Evolutionary conservation across 495 filamentous ascomycete species (phyloP).

Genomic region (Penicillium chermesinum): DNA sequence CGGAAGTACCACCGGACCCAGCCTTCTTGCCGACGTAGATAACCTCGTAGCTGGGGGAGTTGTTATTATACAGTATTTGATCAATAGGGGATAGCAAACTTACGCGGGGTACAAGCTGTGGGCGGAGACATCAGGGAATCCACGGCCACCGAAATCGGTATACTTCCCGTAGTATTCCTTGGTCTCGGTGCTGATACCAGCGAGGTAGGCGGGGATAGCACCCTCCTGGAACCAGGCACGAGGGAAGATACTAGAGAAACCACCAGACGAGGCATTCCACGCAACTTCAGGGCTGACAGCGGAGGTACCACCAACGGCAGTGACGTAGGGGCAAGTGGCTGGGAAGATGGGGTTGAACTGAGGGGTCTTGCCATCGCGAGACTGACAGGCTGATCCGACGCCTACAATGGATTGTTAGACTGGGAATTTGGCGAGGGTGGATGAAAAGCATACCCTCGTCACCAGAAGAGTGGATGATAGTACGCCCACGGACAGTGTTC

Average conservation of each 20-base stretch:
- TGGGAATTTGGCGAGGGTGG: slow-evolving; percentile 13
- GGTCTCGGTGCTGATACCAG: slow-evolving; percentile 30
- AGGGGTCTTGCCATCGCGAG: slow-evolving; percentile 54
- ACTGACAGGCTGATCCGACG: slow-evolving; percentile 54
- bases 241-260: slow-evolving; percentile 61
- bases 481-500: slow-evolving; percentile 64
- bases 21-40: slow-evolving; percentile 26
- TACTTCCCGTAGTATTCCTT: slow-evolving; percentile 35
- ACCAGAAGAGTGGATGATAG: slow-evolving; percentile 58
- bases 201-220: slow-evolving; percentile 50
- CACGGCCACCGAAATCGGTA: slow-evolving; percentile 57
- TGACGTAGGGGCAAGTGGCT: slow-evolving; percentile 61
- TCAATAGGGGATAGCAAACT: not conserved
- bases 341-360: slow-evolving; percentile 61
- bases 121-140: slow-evolving; percentile 64
- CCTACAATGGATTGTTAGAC: slow-evolving; percentile 7
- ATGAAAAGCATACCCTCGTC: slow-evolving; percentile 49
- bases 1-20: slow-evolving; percentile 47
- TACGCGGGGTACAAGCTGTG: slow-evolving; percentile 43
- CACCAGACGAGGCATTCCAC: slow-evolving; percentile 49
- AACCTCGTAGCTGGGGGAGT: slow-evolving; percentile 18
- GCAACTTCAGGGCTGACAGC: slow-evolving; percentile 49
- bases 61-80: not conserved
- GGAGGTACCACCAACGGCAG: slow-evolving; percentile 58
- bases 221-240: slow-evolving; percentile 56